Percentiles rank a stretch among this genome's conserved stretches.
Evolutionary conservation across 2,329 filamentous ascomycete species (phyloP).

Genomic region (Aspergillus transmontanensis): DNA sequence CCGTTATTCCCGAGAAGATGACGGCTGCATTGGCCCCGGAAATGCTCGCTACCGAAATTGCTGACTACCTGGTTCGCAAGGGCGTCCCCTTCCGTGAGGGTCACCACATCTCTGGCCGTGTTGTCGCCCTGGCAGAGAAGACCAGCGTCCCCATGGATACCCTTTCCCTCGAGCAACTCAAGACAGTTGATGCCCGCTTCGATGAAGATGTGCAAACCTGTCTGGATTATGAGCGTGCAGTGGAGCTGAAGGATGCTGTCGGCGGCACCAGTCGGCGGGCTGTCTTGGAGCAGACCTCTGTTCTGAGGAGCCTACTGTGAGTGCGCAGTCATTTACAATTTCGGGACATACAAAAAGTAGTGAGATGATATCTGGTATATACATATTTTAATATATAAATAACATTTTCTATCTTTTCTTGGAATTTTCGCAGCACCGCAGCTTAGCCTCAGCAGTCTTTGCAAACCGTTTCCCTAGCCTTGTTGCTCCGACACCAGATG

Average conservation of each 20-base stretch:
- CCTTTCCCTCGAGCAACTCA: conserved; percentile 66
- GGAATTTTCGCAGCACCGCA: not conserved
- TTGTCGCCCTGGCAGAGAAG: conserved; percentile 72
- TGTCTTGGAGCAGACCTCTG: conserved; percentile 69
- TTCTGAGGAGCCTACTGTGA: conserved; percentile 58
- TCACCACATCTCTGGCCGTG: conserved; percentile 74
- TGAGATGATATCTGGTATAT: conserved; percentile 1
- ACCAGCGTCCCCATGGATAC: conserved; percentile 69
- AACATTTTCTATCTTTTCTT: not conserved
- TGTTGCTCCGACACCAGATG: not conserved
- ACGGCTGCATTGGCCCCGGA: conserved; percentile 74
- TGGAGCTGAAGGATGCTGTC: conserved; percentile 75
- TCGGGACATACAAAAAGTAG: conserved; percentile 6
- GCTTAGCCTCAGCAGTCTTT: not conserved
- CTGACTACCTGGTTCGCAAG: conserved; percentile 52
- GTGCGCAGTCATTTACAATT: conserved; percentile 3
- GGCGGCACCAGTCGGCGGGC: conserved; percentile 76
- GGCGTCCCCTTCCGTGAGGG: conserved; percentile 76
- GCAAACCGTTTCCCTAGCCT: not conserved
- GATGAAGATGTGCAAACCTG: conserved; percentile 69
- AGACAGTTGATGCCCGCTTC: conserved; percentile 69
- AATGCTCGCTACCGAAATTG: conserved; percentile 70
- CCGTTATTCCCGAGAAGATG: conserved; percentile 74
- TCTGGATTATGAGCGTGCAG: conserved; percentile 80
- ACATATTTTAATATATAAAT: conserved; percentile 6